Evolutionary conservation across 2,329 filamentous ascomycete genomes (phyloP).

Genomic region (Hawksworthiomyces lignivorus): DNA sequence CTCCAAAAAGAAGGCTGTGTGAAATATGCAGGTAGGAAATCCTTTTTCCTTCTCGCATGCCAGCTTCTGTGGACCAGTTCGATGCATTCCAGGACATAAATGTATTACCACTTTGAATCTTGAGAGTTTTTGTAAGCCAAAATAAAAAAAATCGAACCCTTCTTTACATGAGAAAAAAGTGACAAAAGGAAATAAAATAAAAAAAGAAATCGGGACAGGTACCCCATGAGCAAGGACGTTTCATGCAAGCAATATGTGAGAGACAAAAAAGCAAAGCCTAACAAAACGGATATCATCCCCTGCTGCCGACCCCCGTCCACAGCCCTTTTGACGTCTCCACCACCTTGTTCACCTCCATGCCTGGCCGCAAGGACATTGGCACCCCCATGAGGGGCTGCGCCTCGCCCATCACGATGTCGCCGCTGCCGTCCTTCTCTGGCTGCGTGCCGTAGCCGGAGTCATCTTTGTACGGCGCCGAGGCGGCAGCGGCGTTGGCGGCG

Average conservation of each 20-base stretch:
- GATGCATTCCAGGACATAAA: too few species aligned
- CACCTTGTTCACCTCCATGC: constrained; percentile 47
- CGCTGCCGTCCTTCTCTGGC: constrained; percentile 23
- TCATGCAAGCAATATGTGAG: not conserved
- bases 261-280: not conserved
- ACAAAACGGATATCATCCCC: constrained; percentile 13
- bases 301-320: constrained; percentile 37
- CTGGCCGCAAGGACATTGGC: constrained; percentile 47
- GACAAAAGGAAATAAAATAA: too few species aligned
- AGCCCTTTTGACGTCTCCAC: constrained; percentile 58
- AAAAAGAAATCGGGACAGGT: too few species aligned
- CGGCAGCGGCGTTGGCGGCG: not conserved
- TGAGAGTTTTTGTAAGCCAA: too few species aligned
- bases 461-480: constrained; percentile 26
- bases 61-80: too few species aligned
- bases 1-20: too few species aligned
- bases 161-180: too few species aligned
- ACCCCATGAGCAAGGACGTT: too few species aligned
- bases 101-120: too few species aligned
- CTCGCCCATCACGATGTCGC: constrained; percentile 43
- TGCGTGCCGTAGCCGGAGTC: constrained; percentile 45
- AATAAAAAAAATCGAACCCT: too few species aligned
- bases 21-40: too few species aligned
- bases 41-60: too few species aligned
- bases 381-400: constrained; percentile 21